These are phyloP conservation scores for Chlorella sp. DNA, from an alignment of 139 green algal genomes.

Conservation along the genomic window DNA sequence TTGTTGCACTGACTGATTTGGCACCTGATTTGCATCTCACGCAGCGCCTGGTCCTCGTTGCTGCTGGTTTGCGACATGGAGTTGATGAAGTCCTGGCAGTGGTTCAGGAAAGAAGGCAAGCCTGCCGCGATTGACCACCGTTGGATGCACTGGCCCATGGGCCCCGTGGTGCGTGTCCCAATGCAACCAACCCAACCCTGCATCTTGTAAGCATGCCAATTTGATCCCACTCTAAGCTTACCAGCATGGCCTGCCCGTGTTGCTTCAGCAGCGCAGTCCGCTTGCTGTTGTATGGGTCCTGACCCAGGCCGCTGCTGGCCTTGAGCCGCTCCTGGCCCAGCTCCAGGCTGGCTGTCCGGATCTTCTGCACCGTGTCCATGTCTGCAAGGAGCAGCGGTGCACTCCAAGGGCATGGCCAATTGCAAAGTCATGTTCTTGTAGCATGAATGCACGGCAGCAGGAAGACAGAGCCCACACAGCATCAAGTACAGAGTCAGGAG, in stretches of 20 bases:
- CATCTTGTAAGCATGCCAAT: no score
- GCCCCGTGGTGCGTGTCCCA: no score
- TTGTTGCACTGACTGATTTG: no score
- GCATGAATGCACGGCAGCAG: no score
- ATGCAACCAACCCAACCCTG: no score
- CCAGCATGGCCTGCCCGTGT: not conserved
- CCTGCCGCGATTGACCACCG: no score
- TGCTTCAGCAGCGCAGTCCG: not conserved
- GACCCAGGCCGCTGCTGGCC: not conserved
- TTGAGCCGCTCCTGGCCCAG: not conserved
- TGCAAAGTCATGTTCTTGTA: no score
- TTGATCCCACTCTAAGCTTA: not conserved
- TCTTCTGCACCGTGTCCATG: not conserved
- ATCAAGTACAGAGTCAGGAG: no score
- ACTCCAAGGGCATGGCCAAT: no score
- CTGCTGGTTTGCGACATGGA: not conserved
- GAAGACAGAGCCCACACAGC: no score
- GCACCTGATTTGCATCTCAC: slow-evolving; percentile 10
- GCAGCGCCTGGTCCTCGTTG: slow-evolving; percentile 2
- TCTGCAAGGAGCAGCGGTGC: not conserved
- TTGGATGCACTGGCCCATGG: no score
- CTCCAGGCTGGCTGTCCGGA: not conserved
- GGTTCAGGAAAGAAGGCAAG: no score
- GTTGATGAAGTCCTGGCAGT: not conserved
- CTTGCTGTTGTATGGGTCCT: not conserved